Conservation (phyloP, 257 asterid genomes). For the Osmanthus fragrans region DNA sequence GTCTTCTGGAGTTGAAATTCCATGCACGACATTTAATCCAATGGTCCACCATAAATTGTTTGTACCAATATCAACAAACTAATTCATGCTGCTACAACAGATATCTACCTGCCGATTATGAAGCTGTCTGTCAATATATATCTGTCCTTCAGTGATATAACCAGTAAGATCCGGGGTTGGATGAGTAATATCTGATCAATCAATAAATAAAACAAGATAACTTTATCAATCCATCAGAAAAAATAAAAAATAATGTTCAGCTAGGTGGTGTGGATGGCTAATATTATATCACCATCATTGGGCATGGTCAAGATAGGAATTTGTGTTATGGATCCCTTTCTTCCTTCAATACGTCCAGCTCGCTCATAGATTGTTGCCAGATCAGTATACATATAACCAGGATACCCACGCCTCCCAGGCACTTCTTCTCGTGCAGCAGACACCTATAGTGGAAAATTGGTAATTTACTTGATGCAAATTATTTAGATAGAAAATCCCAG, state of each 20-base stretch:
- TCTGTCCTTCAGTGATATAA: conserved; percentile 98
- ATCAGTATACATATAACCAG: conserved; percentile 94
- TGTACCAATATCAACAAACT: not conserved
- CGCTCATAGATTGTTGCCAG: conserved; percentile 96
- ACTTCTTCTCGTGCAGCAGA: conserved; percentile 99
- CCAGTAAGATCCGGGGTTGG: conserved; percentile 99
- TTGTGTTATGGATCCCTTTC: conserved; percentile 96
- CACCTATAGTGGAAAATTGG: conserved; percentile 47
- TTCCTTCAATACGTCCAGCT: conserved; percentile 99
- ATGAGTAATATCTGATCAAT: conserved; percentile 89
- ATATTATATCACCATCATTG: conserved; percentile 68
- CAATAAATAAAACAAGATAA: conserved; percentile 11
- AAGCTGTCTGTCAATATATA: conserved; percentile 96
- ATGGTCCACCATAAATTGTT: not conserved
- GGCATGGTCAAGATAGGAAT: conserved; percentile 99
- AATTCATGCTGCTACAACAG: conserved; percentile 10
- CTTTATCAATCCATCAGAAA: not conserved
- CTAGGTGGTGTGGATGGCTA: not conserved
- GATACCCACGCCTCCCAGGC: conserved; percentile 88
- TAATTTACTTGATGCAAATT: conserved; percentile 10
- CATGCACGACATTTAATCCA: not conserved
- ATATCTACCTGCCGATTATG: conserved; percentile 56
- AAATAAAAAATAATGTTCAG: not conserved
- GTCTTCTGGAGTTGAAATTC: not conserved
- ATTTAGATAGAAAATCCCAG: not conserved